Evolutionary conservation across 495 filamentous ascomycete species (phyloP), one percentile per base, ranked within the genome.

Genomic region (Aspergillus diversus): DNA sequence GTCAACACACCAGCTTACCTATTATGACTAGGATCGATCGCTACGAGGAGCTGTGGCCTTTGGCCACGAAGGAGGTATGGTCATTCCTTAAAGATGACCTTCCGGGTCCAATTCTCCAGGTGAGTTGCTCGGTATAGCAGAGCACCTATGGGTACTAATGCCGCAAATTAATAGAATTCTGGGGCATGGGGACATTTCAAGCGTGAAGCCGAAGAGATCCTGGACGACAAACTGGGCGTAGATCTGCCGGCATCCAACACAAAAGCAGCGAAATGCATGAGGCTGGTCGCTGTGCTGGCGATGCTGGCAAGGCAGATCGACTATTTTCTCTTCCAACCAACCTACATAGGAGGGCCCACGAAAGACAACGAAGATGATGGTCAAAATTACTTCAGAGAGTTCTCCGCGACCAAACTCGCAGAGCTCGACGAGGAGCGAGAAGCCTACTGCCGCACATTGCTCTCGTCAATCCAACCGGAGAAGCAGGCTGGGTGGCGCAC

Each of bases 271-370:
- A 72, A 72, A 56, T 55, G 57, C 15, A 69, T 72, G 65, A 70
- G 70, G 1, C 63, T 71, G 17, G 64, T 60, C 15, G 56, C 73
- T 31, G 65, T 66, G 15, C 47, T 75, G 31, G 66, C 62, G 39
- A 63, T 75, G 48, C 61, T 75, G 11, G 68, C 67, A 5, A 65
- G 68, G 42, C 55, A 71, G 49, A 66, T 73, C 33, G 63, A 66
- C 56, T 57, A 59, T 37, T n/a, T 66, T 15, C 70, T 75, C 15
- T 71, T 73, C 65, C 65, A 70, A 34, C 72, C 68, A 0, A 68
- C 52, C 37, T 70, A 73, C 55, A 61, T 71, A 55, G 15, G 21
- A 27, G 21, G 21, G 33, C 17, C 39, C 37, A 4, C 13, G 42
- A 42, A 69, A 4, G 61, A 65, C 11, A 6, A 62, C 31, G 47